A percentile compares a stretch with the other conserved stretches of the same genome.
Evolutionary conservation across 768 basidiomycete species (phyloP).

Genomic region (Pulveroboletus sp.): DNA sequence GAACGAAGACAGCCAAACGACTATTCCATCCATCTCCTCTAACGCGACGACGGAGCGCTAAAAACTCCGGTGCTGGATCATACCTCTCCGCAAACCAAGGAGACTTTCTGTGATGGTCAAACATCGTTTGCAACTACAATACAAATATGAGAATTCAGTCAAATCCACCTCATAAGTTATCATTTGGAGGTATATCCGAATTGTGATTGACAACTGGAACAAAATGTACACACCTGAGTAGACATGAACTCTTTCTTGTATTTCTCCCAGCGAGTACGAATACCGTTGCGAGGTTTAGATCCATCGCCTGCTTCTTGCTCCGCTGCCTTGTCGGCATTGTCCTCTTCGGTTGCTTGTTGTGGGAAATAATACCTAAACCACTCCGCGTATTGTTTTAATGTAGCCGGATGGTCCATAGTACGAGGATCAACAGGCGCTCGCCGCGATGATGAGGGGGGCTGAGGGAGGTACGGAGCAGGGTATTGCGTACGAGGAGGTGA

Average conservation of each 20-base stretch:
- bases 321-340: constrained; percentile 76
- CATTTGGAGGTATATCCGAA: constrained; percentile 13
- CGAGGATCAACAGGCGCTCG: constrained; percentile 75
- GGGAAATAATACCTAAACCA: constrained; percentile 81
- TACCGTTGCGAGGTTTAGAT: constrained; percentile 78
- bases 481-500: constrained; percentile 60
- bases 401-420: constrained; percentile 75
- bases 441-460: constrained; percentile 44
- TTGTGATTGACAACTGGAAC: constrained; percentile 4
- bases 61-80: constrained; percentile 69
- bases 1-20: constrained; percentile 63
- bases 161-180: constrained; percentile 8
- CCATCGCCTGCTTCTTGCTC: constrained; percentile 82
- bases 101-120: constrained; percentile 91
- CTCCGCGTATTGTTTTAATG: constrained; percentile 79
- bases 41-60: constrained; percentile 68
- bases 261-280: constrained; percentile 83
- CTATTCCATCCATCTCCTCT: constrained; percentile 84
- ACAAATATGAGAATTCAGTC: constrained; percentile 31
- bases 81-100: constrained; percentile 98
- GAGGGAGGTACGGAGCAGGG: constrained; percentile 33
- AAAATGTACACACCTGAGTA: constrained; percentile 66
- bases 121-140: constrained; percentile 89
- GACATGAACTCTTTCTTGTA: constrained; percentile 90
- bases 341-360: constrained; percentile 75